Conservation (phyloP, 1,284 basidiomycete genomes). For the Cryptococcus sp. region DNA sequence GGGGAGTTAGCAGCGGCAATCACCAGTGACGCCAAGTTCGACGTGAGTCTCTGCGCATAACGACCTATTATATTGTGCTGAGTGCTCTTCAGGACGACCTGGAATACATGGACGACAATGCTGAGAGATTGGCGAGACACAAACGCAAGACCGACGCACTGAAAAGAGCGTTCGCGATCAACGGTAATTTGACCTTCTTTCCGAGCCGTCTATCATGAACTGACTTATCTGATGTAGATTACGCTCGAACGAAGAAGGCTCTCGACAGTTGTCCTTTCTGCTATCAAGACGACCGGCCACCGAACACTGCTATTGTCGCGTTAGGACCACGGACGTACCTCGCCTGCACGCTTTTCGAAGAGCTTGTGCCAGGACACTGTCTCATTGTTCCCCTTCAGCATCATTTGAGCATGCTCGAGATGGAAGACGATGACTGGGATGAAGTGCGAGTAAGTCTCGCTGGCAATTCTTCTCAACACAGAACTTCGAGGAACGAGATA, state of each 20-base stretch:
- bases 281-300: conserved; percentile 82
- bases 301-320: conserved; percentile 81
- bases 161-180: conserved; percentile 95
- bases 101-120: conserved; percentile 96
- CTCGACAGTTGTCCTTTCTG: conserved; percentile 84
- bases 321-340: conserved; percentile 89
- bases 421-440: conserved; percentile 98
- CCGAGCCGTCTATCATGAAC: not conserved
- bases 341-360: conserved; percentile 80
- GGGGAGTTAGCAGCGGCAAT: conserved; percentile 85
- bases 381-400: conserved; percentile 96
- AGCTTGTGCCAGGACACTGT: conserved; percentile 85
- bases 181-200: conserved; percentile 60
- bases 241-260: conserved; percentile 88
- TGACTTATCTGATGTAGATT: conserved; percentile 62
- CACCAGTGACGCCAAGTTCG: conserved; percentile 80
- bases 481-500: not conserved
- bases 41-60: conserved; percentile 59
- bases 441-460: conserved; percentile 83
- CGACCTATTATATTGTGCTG: not conserved
- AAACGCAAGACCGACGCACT: conserved; percentile 95
- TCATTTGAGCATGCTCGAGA: conserved; percentile 84
- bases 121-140: conserved; percentile 83
- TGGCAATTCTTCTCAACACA: too few relatives aligned
- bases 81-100: conserved; percentile 64